Conservation (phyloP, 768 basidiomycete genomes). For the Hysterangium stoloniferum region DNA sequence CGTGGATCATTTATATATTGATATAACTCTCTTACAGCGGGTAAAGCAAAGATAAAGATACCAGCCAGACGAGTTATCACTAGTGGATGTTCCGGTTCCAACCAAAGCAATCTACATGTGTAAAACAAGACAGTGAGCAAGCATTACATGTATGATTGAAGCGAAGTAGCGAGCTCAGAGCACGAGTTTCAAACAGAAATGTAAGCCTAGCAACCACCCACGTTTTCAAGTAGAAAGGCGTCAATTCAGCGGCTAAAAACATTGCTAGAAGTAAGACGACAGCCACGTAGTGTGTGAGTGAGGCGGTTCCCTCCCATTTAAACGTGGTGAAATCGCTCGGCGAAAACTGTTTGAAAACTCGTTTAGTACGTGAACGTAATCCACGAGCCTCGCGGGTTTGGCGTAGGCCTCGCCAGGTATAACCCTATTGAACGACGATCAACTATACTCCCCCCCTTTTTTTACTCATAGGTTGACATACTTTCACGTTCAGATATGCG, state of each 20-base stretch:
- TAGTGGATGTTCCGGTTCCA: slow-evolving; percentile 87
- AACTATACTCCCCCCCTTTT: no score
- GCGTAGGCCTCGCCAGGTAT: slow-evolving; percentile 77
- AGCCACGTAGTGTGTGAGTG: slow-evolving; percentile 64
- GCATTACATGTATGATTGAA: slow-evolving; percentile 1
- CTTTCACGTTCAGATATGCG: slow-evolving; percentile 84
- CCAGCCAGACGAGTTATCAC: slow-evolving; percentile 63
- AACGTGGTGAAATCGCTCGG: slow-evolving; percentile 85
- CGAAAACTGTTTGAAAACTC: slow-evolving; percentile 77
- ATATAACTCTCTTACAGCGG: slow-evolving; percentile 76
- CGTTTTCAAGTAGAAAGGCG: slow-evolving; percentile 78
- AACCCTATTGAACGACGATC: slow-evolving; percentile 42
- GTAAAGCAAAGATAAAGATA: slow-evolving; percentile 81
- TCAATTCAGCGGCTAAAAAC: slow-evolving; percentile 79
- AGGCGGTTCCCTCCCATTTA: slow-evolving; percentile 77
- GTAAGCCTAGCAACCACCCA: neutral
- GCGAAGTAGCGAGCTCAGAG: neutral
- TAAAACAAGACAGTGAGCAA: slow-evolving; percentile 8
- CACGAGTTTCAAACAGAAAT: slow-evolving; percentile 14
- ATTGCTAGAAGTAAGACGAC: slow-evolving; percentile 71
- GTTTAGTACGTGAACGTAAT: slow-evolving; percentile 67
- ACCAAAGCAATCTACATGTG: slow-evolving; percentile 54
- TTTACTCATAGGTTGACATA: slow-evolving; percentile 22
- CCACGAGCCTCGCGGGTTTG: slow-evolving; percentile 77
- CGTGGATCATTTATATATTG: slow-evolving; percentile 79